Evolutionary conservation across 148 eudicot genomes (phyloP).

Genomic region (Nepenthes mirabilis): DNA sequence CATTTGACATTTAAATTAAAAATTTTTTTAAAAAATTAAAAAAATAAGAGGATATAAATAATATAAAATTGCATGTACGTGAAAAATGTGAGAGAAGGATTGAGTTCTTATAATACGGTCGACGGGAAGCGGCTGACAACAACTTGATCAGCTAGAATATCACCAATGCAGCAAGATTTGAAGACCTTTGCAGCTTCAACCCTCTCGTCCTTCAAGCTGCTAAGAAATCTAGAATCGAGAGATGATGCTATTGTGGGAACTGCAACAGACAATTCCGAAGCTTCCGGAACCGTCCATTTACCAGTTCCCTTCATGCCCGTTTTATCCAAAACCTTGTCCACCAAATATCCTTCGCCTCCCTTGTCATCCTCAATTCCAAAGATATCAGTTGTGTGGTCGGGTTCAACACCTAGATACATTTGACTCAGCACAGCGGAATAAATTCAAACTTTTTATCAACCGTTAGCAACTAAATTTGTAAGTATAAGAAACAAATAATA

Average conservation of each 20-base stretch:
- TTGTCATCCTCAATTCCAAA: conserved; percentile 4
- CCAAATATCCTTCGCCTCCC: conserved; percentile 3
- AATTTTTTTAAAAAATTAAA: too few relatives aligned
- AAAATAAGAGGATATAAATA: too few relatives aligned
- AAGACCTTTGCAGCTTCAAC: conserved; percentile 1
- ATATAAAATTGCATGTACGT: too few relatives aligned
- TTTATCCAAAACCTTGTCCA: conserved; percentile 4
- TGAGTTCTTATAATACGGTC: too few relatives aligned
- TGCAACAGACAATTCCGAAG: conserved; percentile 1
- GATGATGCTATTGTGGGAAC: conserved; percentile 4
- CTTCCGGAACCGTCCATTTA: conserved; percentile 1
- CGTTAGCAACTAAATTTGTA: too few relatives aligned
- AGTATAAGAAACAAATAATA: too few relatives aligned
- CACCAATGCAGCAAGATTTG: neutral
- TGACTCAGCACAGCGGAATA: too few relatives aligned
- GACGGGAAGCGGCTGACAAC: neutral
- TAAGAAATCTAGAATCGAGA: conserved; percentile 2
- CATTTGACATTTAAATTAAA: too few relatives aligned
- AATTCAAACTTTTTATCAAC: too few relatives aligned
- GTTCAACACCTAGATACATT: too few relatives aligned
- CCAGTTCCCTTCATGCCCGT: conserved; percentile 5
- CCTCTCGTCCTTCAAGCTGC: conserved; percentile 3
- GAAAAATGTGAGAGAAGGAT: too few relatives aligned
- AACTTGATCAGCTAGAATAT: neutral
- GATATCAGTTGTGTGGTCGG: neutral